phyloP scores from a whole-genome alignment of 441 rosid species.

The Eruca vesicaria region DNA sequence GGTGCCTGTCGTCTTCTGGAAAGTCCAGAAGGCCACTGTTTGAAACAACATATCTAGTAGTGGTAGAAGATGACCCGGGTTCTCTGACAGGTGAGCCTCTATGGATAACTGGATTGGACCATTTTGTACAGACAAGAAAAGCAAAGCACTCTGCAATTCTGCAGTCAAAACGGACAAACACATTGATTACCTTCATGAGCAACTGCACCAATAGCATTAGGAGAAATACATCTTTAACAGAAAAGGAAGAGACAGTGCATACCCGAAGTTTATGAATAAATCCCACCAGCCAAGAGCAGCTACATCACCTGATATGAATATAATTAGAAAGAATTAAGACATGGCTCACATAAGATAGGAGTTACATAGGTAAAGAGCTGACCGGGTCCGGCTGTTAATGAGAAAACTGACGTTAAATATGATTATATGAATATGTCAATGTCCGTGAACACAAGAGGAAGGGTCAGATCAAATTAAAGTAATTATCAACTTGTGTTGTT shows the following conservation, averaged over 20 bases:
- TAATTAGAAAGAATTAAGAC: constrained; percentile 4
- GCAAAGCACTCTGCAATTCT: constrained; percentile 87
- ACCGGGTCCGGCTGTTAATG: too few species aligned
- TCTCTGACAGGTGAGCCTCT: constrained; percentile 54
- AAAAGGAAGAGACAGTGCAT: constrained; percentile 29
- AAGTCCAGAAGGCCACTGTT: constrained; percentile 64
- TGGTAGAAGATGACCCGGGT: constrained; percentile 60
- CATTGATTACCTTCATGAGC: constrained; percentile 3
- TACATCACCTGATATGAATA: constrained; percentile 58
- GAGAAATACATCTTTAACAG: neutral
- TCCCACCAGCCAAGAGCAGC: constrained; percentile 99
- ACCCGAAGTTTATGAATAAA: constrained; percentile 93
- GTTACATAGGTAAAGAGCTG: neutral
- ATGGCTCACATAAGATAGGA: neutral
- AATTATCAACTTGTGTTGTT: too few species aligned
- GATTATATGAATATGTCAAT: too few species aligned
- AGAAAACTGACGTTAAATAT: too few species aligned
- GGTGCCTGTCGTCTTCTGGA: constrained; percentile 57
- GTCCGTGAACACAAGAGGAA: too few species aligned
- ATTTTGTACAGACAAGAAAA: constrained; percentile 90
- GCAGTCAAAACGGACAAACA: constrained; percentile 8
- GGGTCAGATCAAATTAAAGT: too few species aligned
- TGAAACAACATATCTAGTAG: constrained; percentile 74
- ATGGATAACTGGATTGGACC: constrained; percentile 96
- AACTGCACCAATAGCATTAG: neutral